A percentile compares a stretch with the other conserved stretches of the same genome.
These are phyloP conservation scores for Chaetomium olivaceum DNA, from an alignment of 2,329 filamentous ascomycete species.

Conservation along the genomic window DNA sequence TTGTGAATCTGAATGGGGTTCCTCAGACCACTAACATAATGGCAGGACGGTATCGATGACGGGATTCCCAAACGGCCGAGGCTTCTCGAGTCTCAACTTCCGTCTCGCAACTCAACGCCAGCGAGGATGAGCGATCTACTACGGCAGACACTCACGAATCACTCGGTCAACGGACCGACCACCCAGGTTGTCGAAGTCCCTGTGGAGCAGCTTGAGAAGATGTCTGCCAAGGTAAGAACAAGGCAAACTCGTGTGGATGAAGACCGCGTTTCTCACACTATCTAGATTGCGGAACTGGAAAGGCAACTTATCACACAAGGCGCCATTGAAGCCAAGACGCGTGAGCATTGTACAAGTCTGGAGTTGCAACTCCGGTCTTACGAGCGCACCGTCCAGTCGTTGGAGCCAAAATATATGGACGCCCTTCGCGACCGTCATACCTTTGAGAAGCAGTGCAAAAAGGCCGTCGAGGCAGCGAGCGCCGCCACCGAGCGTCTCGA, in stretches of 20 bases:
- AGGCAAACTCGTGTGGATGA: background rate
- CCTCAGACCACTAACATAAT: constrained; percentile 26
- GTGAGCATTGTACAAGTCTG: constrained; percentile 46
- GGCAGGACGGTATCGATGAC: constrained; percentile 26
- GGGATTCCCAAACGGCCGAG: constrained; percentile 28
- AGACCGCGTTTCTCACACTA: constrained; percentile 21
- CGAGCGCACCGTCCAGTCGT: constrained; percentile 45
- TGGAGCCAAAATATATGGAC: constrained; percentile 50
- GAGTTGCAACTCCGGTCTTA: constrained; percentile 50
- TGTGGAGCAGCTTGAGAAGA: constrained; percentile 39
- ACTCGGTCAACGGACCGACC: constrained; percentile 3
- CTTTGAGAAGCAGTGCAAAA: constrained; percentile 49
- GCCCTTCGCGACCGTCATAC: constrained; percentile 53
- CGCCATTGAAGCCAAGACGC: constrained; percentile 28
- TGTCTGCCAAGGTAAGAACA: constrained; percentile 43
- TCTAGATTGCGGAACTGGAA: constrained; percentile 43
- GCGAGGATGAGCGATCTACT: constrained; percentile 37
- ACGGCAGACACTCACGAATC: constrained; percentile 32
- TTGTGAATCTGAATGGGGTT: background rate
- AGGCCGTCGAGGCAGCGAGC: constrained; percentile 41
- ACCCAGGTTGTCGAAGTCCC: constrained; percentile 29
- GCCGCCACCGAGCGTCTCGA: constrained; percentile 41
- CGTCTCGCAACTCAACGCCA: constrained; percentile 17
- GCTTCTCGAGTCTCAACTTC: constrained; percentile 22
- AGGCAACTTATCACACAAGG: constrained; percentile 38